Evolutionary conservation across 106 monocot species (phyloP).

Genomic region (Triglochin maritima): DNA sequence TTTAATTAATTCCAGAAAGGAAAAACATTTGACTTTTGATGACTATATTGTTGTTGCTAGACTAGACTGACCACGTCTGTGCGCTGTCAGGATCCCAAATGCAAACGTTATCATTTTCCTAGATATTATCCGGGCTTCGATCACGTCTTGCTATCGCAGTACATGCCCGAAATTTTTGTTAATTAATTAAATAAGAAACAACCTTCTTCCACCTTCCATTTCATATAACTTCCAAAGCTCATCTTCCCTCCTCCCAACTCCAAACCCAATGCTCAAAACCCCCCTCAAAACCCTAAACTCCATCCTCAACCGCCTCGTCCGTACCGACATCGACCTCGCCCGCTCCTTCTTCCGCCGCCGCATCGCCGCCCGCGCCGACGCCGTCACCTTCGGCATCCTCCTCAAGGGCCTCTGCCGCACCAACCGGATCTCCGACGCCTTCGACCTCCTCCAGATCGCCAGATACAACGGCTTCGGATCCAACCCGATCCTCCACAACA

Average conservation of each 20-base stretch:
- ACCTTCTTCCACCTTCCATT: no score
- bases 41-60: no score
- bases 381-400: conserved; percentile 50
- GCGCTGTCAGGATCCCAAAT: no score
- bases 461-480: conserved; percentile 21
- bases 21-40: no score
- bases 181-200: no score
- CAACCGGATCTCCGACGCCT: conserved; percentile 58
- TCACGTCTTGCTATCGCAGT: no score
- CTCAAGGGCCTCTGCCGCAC: conserved; percentile 77
- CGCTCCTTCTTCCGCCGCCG: conserved; percentile 37
- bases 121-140: no score
- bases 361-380: conserved; percentile 24
- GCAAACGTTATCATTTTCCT: no score
- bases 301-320: conserved; percentile 43
- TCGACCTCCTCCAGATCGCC: conserved; percentile 44
- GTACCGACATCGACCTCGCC: conserved; percentile 43
- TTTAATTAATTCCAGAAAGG: no score
- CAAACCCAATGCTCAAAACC: not conserved
- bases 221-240: no score
- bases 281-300: conserved; percentile 35
- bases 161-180: no score
- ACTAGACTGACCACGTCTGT: no score
- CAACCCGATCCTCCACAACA: conserved; percentile 58
- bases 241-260: not conserved